A percentile compares a stretch with the other conserved stretches of the same genome.
Evolutionary conservation across 23 red algal genomes (phyloP).

Genomic region (Cyanidiococcus yangmingshanensis): DNA sequence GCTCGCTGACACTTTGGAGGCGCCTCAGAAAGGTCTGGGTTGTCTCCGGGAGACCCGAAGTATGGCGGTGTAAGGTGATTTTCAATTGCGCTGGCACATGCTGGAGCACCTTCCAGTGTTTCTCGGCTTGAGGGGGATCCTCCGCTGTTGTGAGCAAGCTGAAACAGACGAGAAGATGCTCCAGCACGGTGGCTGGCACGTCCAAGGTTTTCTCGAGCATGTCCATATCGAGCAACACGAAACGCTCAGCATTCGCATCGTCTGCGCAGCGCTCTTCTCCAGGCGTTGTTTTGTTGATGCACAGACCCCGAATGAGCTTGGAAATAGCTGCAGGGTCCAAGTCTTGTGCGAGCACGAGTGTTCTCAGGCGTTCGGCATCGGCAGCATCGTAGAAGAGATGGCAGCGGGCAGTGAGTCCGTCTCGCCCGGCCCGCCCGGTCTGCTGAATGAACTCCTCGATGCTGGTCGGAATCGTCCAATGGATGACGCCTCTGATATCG

Average conservation of each 20-base stretch:
- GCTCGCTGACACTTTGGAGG: background rate
- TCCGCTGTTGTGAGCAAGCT: background rate
- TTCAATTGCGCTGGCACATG: background rate
- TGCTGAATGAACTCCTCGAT: conserved; percentile 75
- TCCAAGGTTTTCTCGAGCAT: background rate
- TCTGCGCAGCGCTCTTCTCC: too few relatives aligned
- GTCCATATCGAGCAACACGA: background rate
- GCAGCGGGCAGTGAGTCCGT: conserved; percentile 42
- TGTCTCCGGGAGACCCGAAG: background rate
- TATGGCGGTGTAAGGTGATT: background rate
- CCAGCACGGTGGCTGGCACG: background rate
- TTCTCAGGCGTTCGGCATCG: conserved; percentile 43
- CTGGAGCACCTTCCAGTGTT: background rate
- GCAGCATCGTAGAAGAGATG: conserved; percentile 41
- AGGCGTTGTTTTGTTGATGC: background rate
- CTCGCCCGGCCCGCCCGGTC: conserved; percentile 71
- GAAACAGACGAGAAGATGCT: background rate
- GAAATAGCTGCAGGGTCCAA: conserved; percentile 10
- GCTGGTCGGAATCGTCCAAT: conserved; percentile 60
- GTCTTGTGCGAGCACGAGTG: conserved; percentile 31
- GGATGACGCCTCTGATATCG: conserved; percentile 59
- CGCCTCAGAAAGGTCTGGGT: background rate
- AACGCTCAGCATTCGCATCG: background rate
- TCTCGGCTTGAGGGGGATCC: background rate
- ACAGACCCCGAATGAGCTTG: conserved; percentile 2